Evolutionary conservation across 73 alveolate genomes (phyloP).

Genomic region (Urostyla sp.): DNA sequence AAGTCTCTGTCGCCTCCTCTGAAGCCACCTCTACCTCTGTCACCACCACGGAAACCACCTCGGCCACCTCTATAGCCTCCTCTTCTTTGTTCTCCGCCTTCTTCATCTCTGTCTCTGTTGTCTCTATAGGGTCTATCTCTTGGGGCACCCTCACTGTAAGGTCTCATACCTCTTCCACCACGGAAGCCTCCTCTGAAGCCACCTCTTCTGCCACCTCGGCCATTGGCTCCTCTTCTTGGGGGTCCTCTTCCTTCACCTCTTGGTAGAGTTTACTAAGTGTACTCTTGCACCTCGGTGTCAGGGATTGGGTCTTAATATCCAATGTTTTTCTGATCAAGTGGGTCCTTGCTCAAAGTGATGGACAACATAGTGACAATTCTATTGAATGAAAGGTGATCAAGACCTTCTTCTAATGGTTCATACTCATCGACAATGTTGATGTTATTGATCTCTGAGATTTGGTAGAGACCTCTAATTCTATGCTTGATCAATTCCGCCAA

Average conservation of each 20-base stretch:
- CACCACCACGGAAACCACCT: too few relatives aligned
- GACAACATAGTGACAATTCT: conserved; percentile 78
- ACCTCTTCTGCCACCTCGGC: conserved; percentile 65
- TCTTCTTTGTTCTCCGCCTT: background rate
- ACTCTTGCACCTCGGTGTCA: conserved; percentile 75
- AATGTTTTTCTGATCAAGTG: conserved; percentile 58
- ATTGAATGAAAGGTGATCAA: conserved; percentile 73
- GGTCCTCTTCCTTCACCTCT: conserved; percentile 57
- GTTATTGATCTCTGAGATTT: conserved; percentile 55
- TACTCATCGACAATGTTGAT: conserved; percentile 78
- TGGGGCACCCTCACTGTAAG: conserved; percentile 53
- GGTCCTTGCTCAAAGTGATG: conserved; percentile 74
- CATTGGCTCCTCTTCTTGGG: conserved; percentile 53
- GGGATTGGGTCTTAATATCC: conserved; percentile 87
- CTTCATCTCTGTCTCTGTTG: background rate
- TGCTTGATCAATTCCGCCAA: conserved; percentile 86
- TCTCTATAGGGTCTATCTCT: conserved; percentile 35
- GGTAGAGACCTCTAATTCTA: conserved; percentile 81
- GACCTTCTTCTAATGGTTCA: conserved; percentile 82
- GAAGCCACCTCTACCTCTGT: too few relatives aligned
- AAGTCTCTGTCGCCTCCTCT: too few relatives aligned
- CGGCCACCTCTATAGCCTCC: too few relatives aligned
- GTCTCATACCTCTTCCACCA: conserved; percentile 49
- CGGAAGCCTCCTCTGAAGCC: conserved; percentile 69
- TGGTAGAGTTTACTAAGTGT: conserved; percentile 49